Conservation (phyloP, 352 stramenopile species). For the Hyaloperonospora brassicae region DNA sequence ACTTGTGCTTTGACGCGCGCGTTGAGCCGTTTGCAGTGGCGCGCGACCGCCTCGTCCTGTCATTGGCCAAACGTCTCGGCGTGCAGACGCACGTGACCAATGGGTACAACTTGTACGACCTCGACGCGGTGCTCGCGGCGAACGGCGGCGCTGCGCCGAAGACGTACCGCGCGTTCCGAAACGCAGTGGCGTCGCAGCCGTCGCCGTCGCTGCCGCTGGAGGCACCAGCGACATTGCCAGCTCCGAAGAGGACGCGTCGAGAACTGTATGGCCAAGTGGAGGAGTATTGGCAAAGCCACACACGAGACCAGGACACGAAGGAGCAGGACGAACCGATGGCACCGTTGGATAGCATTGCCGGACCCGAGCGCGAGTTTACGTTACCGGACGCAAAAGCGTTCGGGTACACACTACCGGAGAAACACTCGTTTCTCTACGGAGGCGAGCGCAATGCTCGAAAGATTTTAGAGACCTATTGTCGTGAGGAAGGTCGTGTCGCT, state of each 20-base stretch:
- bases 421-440: slow-evolving; percentile 69
- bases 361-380: slow-evolving; percentile 52
- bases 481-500: slow-evolving; percentile 78
- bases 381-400: slow-evolving; percentile 63
- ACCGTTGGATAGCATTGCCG: slow-evolving; percentile 38
- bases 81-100: slow-evolving; percentile 69
- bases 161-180: slow-evolving; percentile 71
- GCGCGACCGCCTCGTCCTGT: slow-evolving; percentile 63
- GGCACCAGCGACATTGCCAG: slow-evolving; percentile 36
- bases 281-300: slow-evolving; percentile 40
- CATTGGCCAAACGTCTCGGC: slow-evolving; percentile 34
- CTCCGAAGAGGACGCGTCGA: slow-evolving; percentile 32
- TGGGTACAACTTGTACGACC: slow-evolving; percentile 66
- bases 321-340: slow-evolving; percentile 14
- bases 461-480: slow-evolving; percentile 63
- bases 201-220: slow-evolving; percentile 40
- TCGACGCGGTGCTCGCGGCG: slow-evolving; percentile 50
- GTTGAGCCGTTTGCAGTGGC: slow-evolving; percentile 86
- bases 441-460: slow-evolving; percentile 58
- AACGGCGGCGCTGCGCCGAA: slow-evolving; percentile 53
- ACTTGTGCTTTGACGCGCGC: slow-evolving; percentile 88
- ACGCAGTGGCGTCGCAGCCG: slow-evolving; percentile 43
- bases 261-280: slow-evolving; percentile 56
- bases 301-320: slow-evolving; percentile 9
- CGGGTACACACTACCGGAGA: slow-evolving; percentile 38